These are phyloP conservation scores for Daphne laureola DNA, from an alignment of 441 rosid species.

Conservation along the genomic window DNA sequence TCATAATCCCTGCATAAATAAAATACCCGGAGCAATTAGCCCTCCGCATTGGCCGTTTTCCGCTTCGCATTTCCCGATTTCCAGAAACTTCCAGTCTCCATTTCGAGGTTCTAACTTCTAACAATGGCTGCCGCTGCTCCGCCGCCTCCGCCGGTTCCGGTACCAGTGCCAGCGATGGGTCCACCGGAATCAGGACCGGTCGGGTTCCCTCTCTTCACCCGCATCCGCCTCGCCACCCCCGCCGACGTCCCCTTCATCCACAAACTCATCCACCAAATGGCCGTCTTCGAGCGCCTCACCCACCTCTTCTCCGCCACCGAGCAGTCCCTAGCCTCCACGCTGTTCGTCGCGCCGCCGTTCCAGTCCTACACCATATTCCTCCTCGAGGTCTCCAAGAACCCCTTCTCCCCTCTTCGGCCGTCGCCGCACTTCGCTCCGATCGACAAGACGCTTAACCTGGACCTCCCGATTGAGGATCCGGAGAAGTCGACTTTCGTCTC, in stretches of 20 bases:
- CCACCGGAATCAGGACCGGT: constrained; percentile 28
- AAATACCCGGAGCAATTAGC: neutral
- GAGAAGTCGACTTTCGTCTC: constrained; percentile 38
- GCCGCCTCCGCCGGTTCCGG: constrained; percentile 71
- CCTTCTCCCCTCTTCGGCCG: constrained; percentile 24
- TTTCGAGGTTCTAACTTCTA: neutral
- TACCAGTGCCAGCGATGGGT: constrained; percentile 42
- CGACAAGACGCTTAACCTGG: constrained; percentile 31
- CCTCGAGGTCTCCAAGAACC: constrained; percentile 58
- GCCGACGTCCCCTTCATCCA: constrained; percentile 73
- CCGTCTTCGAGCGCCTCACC: constrained; percentile 66
- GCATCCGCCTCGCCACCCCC: constrained; percentile 81
- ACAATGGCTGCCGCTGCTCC: constrained; percentile 89
- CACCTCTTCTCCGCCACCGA: constrained; percentile 75
- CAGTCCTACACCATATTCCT: constrained; percentile 79
- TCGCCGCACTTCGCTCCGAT: constrained; percentile 20
- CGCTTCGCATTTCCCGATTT: neutral
- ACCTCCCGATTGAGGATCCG: constrained; percentile 47
- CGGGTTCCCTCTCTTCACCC: constrained; percentile 56
- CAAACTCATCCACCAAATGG: constrained; percentile 86
- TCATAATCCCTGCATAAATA: neutral
- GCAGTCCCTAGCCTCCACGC: constrained; percentile 55
- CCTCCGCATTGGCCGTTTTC: neutral
- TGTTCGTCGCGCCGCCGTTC: constrained; percentile 68
- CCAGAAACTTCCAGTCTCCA: neutral